These are phyloP conservation scores for Hymenoscyphus albidus DNA, from an alignment of 2,329 filamentous ascomycete species.

Conservation along the genomic window DNA sequence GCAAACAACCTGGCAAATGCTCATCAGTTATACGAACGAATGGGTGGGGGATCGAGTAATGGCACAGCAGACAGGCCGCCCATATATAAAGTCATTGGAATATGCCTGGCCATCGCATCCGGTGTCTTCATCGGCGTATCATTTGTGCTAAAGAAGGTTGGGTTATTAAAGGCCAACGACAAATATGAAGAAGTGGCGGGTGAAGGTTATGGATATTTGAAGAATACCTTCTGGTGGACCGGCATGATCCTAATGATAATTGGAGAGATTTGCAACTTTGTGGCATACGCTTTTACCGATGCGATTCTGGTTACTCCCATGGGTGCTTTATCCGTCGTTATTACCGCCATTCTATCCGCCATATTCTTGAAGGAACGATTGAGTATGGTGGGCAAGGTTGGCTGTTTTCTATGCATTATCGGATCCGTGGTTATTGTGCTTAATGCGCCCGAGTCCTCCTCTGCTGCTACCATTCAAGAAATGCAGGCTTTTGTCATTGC, in stretches of 20 bases:
- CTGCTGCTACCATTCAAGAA: slow-evolving; percentile 82
- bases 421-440: slow-evolving; percentile 91
- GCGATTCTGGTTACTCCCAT: slow-evolving; percentile 92
- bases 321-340: slow-evolving; percentile 86
- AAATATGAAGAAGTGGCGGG: slow-evolving; percentile 96
- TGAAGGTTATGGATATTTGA: slow-evolving; percentile 95
- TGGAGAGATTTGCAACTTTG: slow-evolving; percentile 95
- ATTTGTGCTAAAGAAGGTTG: slow-evolving; percentile 93
- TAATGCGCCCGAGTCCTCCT: slow-evolving; percentile 83
- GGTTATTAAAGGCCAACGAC: slow-evolving; percentile 84
- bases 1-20: slow-evolving; percentile 38
- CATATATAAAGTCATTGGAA: slow-evolving; percentile 79
- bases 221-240: slow-evolving; percentile 90
- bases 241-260: slow-evolving; percentile 98
- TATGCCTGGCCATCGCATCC: slow-evolving; percentile 79
- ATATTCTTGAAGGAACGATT: slow-evolving; percentile 95
- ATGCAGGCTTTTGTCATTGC: slow-evolving; percentile 86
- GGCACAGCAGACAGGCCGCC: slow-evolving; percentile 26
- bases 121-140: slow-evolving; percentile 91
- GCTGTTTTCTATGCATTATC: slow-evolving; percentile 91
- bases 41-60: slow-evolving; percentile 32
- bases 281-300: slow-evolving; percentile 94
- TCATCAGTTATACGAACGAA: slow-evolving; percentile 43
- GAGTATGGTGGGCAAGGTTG: slow-evolving; percentile 93
- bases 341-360: slow-evolving; percentile 84